Evolutionary conservation across 371 early-diverging fungal species (phyloP).

Genomic region (Mucor saturninus): DNA sequence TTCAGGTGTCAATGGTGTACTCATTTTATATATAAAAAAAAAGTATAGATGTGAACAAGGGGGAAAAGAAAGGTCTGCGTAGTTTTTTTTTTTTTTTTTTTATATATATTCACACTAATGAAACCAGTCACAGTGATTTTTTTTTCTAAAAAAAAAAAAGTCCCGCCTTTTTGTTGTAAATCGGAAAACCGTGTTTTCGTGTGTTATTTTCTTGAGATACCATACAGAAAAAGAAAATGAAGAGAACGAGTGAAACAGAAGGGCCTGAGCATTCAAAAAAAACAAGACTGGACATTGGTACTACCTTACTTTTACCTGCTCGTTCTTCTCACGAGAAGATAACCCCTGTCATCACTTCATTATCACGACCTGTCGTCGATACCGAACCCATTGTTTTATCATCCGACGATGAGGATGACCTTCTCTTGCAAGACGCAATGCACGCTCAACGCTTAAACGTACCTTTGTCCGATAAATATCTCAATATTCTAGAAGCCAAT

Average conservation of each 20-base stretch:
- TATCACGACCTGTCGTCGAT: background rate
- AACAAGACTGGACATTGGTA: background rate
- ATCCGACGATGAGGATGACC: constrained; percentile 14
- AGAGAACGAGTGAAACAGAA: constrained; percentile 13
- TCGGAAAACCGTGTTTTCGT: too few species aligned
- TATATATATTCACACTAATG: too few species aligned
- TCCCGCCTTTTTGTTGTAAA: background rate
- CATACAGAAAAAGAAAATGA: background rate
- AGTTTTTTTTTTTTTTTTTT: background rate
- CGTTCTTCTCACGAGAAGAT: background rate
- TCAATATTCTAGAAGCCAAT: too few species aligned
- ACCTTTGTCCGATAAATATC: too few species aligned
- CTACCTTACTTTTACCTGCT: background rate
- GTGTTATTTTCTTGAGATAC: too few species aligned
- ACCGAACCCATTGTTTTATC: constrained; percentile 14
- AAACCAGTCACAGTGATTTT: too few species aligned
- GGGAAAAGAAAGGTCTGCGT: background rate
- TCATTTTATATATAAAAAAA: constrained; percentile 10
- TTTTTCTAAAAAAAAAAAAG: background rate
- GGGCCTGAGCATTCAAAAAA: background rate
- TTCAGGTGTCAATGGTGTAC: constrained; percentile 25
- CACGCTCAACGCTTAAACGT: background rate
- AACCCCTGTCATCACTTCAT: background rate
- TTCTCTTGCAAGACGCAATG: background rate
- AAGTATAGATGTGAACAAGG: background rate